phyloP scores from a whole-genome alignment of 1,284 basidiomycete species.

The Fomitopsis palustris region DNA sequence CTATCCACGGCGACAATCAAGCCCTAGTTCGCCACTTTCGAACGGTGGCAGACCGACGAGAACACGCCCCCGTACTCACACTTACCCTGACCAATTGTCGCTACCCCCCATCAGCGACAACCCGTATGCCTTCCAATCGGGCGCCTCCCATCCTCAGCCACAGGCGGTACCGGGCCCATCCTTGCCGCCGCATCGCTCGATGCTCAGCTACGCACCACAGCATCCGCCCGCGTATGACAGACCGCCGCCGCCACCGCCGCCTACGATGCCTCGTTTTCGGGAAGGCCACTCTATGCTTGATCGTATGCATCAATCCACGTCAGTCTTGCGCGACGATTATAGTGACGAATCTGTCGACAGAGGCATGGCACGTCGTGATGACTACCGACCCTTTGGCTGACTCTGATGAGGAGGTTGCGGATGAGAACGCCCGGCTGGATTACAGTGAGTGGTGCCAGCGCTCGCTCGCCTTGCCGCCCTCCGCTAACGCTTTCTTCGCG shows the following conservation, averaged over 20 bases:
- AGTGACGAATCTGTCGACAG: constrained; percentile 29
- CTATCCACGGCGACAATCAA: constrained; percentile 18
- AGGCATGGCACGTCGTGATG: constrained; percentile 54
- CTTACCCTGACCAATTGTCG: background rate
- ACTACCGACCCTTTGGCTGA: constrained; percentile 49
- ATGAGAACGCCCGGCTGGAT: constrained; percentile 52
- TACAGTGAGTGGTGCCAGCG: constrained; percentile 38
- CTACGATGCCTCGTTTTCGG: constrained; percentile 18
- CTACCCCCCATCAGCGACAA: background rate
- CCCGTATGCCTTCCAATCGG: constrained; percentile 5
- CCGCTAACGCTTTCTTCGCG: constrained; percentile 5
- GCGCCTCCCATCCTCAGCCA: constrained; percentile 8
- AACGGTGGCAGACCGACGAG: constrained; percentile 21
- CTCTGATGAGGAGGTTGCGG: constrained; percentile 57
- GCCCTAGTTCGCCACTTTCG: constrained; percentile 14
- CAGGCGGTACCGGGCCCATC: constrained; percentile 3
- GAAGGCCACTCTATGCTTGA: constrained; percentile 35
- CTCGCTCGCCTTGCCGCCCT: background rate
- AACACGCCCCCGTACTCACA: constrained; percentile 12
- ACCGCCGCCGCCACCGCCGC: constrained; percentile 10
- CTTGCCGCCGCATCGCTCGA: background rate
- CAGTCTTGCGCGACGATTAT: background rate
- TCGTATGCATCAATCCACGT: constrained; percentile 37
- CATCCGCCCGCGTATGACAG: constrained; percentile 8
- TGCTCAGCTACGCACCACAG: background rate